These are phyloP conservation scores for Cicer judaicum DNA, from an alignment of 306 rosid species.

Conservation along the genomic window DNA sequence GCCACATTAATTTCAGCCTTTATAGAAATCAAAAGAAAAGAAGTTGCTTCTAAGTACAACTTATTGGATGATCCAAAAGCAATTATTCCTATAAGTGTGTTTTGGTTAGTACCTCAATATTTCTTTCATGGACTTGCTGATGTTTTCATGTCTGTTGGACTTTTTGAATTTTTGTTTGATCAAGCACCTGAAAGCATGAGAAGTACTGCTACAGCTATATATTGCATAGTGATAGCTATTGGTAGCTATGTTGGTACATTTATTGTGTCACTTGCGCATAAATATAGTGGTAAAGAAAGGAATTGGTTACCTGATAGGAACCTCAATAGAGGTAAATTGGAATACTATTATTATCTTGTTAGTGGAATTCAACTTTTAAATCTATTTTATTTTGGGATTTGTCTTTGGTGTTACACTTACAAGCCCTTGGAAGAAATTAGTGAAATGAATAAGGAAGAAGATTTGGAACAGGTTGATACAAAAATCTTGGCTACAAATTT, in stretches of 20 bases:
- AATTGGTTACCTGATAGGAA: constrained; percentile 84
- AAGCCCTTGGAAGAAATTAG: constrained; percentile 66
- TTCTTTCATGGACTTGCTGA: constrained; percentile 68
- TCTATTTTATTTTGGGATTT: constrained; percentile 58
- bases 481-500: constrained; percentile 17
- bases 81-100: constrained; percentile 63
- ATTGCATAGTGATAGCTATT: constrained; percentile 56
- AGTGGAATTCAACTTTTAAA: constrained; percentile 66
- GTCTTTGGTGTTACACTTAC: constrained; percentile 61
- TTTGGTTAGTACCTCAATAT: constrained; percentile 80
- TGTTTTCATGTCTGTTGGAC: constrained; percentile 73
- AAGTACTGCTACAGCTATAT: constrained; percentile 69
- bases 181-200: constrained; percentile 84
- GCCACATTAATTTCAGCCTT: constrained; percentile 58
- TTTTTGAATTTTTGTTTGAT: constrained; percentile 76
- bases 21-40: constrained; percentile 60
- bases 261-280: constrained; percentile 63
- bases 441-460: constrained; percentile 40
- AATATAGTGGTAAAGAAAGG: constrained; percentile 47
- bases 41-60: constrained; percentile 52
- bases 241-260: constrained; percentile 68
- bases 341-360: constrained; percentile 64
- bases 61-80: constrained; percentile 63
- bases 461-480: constrained; percentile 37
- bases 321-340: constrained; percentile 70